Conservation (phyloP, 2,329 filamentous ascomycete species). For the Ophiosphaerella herpotricha region DNA sequence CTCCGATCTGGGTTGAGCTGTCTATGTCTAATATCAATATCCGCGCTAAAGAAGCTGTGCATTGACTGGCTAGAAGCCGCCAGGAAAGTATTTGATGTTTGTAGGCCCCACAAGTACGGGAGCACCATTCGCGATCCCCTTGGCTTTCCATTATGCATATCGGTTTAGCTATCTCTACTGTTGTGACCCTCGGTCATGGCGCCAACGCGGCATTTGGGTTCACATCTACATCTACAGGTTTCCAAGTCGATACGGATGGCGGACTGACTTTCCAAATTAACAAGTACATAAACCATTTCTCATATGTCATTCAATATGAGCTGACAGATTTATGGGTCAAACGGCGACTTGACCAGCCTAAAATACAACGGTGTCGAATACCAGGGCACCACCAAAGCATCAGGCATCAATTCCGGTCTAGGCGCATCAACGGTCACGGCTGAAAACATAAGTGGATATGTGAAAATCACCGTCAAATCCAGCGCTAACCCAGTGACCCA, state of each 20-base stretch:
- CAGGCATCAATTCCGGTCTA: constrained; percentile 28
- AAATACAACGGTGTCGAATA: constrained; percentile 29
- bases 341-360: constrained; percentile 27
- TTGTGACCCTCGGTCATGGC: constrained; percentile 9
- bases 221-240: constrained; percentile 20
- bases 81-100: not conserved
- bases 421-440: constrained; percentile 26
- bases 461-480: constrained; percentile 28
- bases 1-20: no score
- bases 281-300: constrained; percentile 5
- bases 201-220: constrained; percentile 24
- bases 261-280: constrained; percentile 26
- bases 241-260: constrained; percentile 25
- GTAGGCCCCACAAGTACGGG: not conserved
- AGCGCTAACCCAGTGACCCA: constrained; percentile 23
- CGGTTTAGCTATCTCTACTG: not conserved
- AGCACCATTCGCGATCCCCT: not conserved
- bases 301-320: not conserved
- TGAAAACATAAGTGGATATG: constrained; percentile 25
- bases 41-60: not conserved
- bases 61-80: not conserved
- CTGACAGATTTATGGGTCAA: constrained; percentile 13
- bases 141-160: constrained; percentile 6
- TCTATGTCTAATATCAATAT: no score
- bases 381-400: constrained; percentile 23